Evolutionary conservation across 306 rosid genomes (phyloP), one percentile per base, ranked within the genome.

Genomic region (Herpetospermum pedunculosum): DNA sequence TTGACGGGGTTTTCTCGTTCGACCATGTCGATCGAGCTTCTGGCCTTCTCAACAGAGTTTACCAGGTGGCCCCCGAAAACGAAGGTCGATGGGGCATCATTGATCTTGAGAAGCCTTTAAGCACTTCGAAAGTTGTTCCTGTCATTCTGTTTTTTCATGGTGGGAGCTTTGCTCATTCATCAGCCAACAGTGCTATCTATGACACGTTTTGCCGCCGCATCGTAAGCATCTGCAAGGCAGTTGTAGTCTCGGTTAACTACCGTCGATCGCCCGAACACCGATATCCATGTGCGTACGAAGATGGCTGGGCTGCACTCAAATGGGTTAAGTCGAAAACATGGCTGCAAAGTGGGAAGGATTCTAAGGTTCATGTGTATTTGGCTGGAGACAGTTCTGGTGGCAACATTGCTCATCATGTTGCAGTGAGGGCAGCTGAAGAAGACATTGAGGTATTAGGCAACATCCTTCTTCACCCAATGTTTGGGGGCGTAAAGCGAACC

Each of bases 301-400:
- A 89, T 44, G 95, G 95, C 13, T 89, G 88, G 95, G 50, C 86
- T 34, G 87, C 91, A 0, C 95, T 89, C 1, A 80, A 75, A 57
- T 89, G 95, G 95, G 91, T 89, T 23, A 89, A 85, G 21, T 86
- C 95, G 26, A 84, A 88, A 77, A 40, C 76, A 19, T 89, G 95
- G 95, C 91, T 89, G 77, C 89, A 85, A 58, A 86, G 91, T 59
- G 95, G 91, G 52, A 83, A 85, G 78, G 89, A 89, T 47, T 83
- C 87, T n/a, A 83, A 85, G 79, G 95, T 89, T 77, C 49, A 85
- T 73, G 91, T 85, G 18, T 89, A 83, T 81, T 40, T 89, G 73
- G 95, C 89, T 0, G 95, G 95, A 2, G 95, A 89, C 65, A 89
- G 95, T 73, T 87, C 91, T 14, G 95, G 89, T 0, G 95, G 95